Percentiles rank a stretch among this genome's conserved stretches.
Evolutionary conservation across 2,329 filamentous ascomycete genomes (phyloP).

Genomic region (Fusarium circinatum): DNA sequence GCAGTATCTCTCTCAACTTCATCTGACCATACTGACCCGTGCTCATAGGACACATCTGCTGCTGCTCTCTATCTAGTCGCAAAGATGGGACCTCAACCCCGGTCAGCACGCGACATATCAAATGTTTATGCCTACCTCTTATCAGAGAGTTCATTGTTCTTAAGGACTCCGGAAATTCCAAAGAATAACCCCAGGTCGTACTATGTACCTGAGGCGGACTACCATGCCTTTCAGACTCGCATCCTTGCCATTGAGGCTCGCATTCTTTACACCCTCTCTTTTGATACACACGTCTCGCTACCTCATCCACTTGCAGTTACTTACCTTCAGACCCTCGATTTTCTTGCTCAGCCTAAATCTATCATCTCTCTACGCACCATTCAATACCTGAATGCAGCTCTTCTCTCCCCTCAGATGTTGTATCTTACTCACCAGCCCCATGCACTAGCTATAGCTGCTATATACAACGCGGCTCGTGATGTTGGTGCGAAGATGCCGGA

Average conservation of each 20-base stretch:
- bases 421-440: slow-evolving; percentile 94
- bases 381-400: slow-evolving; percentile 84
- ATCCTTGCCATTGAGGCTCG: slow-evolving; percentile 81
- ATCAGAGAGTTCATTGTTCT: slow-evolving; percentile 68
- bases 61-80: slow-evolving; percentile 82
- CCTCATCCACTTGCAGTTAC: slow-evolving; percentile 90
- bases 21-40: slow-evolving; percentile 6
- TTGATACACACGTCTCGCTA: slow-evolving; percentile 85
- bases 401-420: slow-evolving; percentile 87
- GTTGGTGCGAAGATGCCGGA: slow-evolving; percentile 80
- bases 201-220: slow-evolving; percentile 78
- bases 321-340: slow-evolving; percentile 89
- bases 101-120: slow-evolving; percentile 80
- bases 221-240: slow-evolving; percentile 70
- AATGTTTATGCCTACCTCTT: slow-evolving; percentile 87
- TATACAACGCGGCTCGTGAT: slow-evolving; percentile 89
- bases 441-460: slow-evolving; percentile 84
- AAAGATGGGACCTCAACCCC: slow-evolving; percentile 82
- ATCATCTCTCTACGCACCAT: slow-evolving; percentile 73
- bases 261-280: slow-evolving; percentile 79
- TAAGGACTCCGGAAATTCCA: slow-evolving; percentile 51
- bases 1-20: background rate
- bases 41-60: slow-evolving; percentile 77
- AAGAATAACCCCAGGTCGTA: slow-evolving; percentile 63
- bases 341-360: slow-evolving; percentile 59